Conservation (phyloP, 495 filamentous ascomycete genomes). For the Aspergillus leporis region DNA sequence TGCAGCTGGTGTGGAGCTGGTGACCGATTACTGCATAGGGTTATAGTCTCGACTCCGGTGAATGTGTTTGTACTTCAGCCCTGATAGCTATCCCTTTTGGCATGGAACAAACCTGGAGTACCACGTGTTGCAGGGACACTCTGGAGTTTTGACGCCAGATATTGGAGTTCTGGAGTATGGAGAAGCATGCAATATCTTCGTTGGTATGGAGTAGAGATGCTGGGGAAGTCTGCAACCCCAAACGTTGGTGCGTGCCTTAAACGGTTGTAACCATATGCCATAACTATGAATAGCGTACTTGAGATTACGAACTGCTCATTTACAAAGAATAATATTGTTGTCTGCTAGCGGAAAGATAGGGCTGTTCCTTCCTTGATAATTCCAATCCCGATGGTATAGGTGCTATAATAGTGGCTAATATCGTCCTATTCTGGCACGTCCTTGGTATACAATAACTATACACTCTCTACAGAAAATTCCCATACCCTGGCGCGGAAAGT, state of each 20-base stretch:
- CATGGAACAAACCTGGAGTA: not conserved
- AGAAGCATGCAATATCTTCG: not conserved
- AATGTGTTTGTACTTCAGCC: not conserved
- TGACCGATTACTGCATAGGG: not conserved
- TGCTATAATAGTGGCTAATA: too few relatives aligned
- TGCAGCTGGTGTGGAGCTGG: not conserved
- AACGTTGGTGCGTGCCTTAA: not conserved
- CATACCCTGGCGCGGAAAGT: not conserved
- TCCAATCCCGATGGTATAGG: too few relatives aligned
- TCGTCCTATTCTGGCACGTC: not conserved
- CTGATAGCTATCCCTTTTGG: not conserved
- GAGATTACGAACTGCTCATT: too few relatives aligned
- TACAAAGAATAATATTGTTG: too few relatives aligned
- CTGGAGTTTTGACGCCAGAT: not conserved
- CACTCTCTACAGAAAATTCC: not conserved
- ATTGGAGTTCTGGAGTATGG: constrained; percentile 2
- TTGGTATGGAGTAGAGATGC: constrained; percentile 1
- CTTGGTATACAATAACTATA: not conserved
- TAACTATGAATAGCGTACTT: too few relatives aligned
- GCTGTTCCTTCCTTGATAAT: too few relatives aligned
- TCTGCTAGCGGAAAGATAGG: too few relatives aligned
- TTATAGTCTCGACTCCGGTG: not conserved
- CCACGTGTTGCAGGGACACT: constrained; percentile 1
- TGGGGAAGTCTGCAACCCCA: not conserved
- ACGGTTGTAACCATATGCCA: too few relatives aligned